A percentile compares a stretch with the other conserved stretches of the same genome.
Conservation (phyloP, 257 asterid species). For the Nicotiana tabacum region DNA sequence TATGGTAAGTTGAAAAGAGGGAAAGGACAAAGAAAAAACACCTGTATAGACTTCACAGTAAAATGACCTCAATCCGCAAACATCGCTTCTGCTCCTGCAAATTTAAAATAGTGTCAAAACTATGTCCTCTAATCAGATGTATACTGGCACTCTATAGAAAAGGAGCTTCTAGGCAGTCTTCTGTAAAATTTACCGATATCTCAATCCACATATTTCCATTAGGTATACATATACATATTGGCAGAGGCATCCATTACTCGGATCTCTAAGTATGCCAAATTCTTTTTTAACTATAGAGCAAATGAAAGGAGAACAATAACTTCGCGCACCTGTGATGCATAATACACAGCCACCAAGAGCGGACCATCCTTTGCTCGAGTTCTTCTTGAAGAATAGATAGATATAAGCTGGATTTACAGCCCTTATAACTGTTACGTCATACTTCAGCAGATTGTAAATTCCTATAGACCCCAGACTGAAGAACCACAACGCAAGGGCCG, state of each 20-base stretch:
- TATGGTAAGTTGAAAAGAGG: not conserved
- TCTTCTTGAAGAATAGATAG: constrained; percentile 71
- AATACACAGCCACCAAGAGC: constrained; percentile 98
- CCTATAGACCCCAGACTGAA: constrained; percentile 80
- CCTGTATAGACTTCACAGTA: constrained; percentile 91
- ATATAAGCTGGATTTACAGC: constrained; percentile 84
- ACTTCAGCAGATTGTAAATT: constrained; percentile 64
- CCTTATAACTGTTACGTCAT: constrained; percentile 59
- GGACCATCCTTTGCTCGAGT: constrained; percentile 66
- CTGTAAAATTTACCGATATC: not conserved
- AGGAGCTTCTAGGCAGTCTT: not conserved
- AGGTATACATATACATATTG: not conserved
- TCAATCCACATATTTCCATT: not conserved
- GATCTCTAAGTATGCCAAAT: not conserved
- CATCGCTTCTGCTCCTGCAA: constrained; percentile 95
- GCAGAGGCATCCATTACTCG: not conserved
- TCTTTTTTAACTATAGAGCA: not conserved
- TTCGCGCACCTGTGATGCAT: constrained; percentile 82
- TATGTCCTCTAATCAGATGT: not conserved
- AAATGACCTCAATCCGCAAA: constrained; percentile 98
- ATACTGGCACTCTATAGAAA: not conserved
- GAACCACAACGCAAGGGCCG: constrained; percentile 94
- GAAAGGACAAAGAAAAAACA: constrained; percentile 13
- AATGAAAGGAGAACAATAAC: not conserved
- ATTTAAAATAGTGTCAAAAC: not conserved